phyloP scores from a whole-genome alignment of 192 early-diverging fungal genomes.

The Phlyctochytrium arcticum region DNA sequence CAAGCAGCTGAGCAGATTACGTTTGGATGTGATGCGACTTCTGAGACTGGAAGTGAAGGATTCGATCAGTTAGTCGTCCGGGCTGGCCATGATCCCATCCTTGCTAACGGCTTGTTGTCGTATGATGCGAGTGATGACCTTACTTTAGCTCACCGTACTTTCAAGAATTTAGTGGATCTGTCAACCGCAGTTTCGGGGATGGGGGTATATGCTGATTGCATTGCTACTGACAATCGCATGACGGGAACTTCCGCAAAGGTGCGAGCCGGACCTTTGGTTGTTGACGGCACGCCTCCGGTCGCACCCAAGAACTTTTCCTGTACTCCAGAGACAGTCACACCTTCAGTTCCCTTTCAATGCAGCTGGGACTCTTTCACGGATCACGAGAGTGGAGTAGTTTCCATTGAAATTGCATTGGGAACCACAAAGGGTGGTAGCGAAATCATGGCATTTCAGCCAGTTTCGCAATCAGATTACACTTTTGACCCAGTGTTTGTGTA shows the following conservation, averaged over 20 bases:
- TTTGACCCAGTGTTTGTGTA: not conserved
- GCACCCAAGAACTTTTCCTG: not conserved
- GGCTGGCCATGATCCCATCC: too few relatives aligned
- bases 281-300: conserved; percentile 1
- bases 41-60: not conserved
- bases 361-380: not conserved
- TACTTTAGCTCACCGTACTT: too few relatives aligned
- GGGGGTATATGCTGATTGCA: not conserved
- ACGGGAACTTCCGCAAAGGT: not conserved
- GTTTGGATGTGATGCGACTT: not conserved
- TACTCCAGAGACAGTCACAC: not conserved
- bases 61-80: too few relatives aligned
- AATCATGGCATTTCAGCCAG: not conserved
- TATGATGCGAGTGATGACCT: too few relatives aligned
- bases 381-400: not conserved
- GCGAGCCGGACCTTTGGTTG: not conserved
- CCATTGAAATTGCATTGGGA: not conserved
- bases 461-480: not conserved
- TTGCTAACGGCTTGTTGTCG: too few relatives aligned
- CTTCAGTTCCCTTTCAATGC: not conserved
- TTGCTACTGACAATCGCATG: not conserved
- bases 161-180: too few relatives aligned
- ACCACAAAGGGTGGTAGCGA: not conserved
- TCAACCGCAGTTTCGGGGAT: too few relatives aligned
- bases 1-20: too few relatives aligned